phyloP scores from a whole-genome alignment of 495 filamentous ascomycete species.

The Polyplosphaeria fusca region DNA sequence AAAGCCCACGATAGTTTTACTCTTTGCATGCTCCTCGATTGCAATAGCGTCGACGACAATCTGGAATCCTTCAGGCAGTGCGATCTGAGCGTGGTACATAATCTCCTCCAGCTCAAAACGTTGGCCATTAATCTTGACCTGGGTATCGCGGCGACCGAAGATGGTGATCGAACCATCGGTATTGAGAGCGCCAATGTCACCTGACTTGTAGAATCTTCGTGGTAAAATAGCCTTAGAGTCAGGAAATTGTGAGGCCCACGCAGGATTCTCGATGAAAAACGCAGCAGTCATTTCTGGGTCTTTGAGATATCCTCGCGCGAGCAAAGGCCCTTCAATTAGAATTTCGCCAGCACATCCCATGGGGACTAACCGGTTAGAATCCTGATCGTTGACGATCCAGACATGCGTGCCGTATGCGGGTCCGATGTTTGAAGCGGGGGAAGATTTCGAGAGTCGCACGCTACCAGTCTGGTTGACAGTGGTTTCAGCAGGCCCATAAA shows the following conservation, averaged over 20 bases:
- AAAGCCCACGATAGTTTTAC: conserved; percentile 15
- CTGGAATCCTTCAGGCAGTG: conserved; percentile 11
- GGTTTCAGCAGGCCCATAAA: conserved; percentile 22
- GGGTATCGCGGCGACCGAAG: conserved; percentile 46
- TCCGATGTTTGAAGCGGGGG: conserved; percentile 46
- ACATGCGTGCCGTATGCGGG: conserved; percentile 27
- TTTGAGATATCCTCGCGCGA: conserved; percentile 44
- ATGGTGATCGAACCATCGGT: conserved; percentile 44
- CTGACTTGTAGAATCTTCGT: conserved; percentile 43
- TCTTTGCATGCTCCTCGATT: conserved; percentile 5
- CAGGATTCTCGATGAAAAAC: conserved; percentile 35
- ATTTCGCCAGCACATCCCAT: conserved; percentile 50
- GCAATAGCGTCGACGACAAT: conserved; percentile 10
- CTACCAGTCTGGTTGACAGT: conserved; percentile 13
- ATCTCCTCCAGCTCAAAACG: conserved; percentile 49
- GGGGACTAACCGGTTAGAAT: conserved; percentile 42
- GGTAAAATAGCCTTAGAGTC: conserved; percentile 1
- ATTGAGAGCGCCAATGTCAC: conserved; percentile 41
- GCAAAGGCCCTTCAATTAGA: conserved; percentile 46
- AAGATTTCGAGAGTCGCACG: conserved; percentile 6
- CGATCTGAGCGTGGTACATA: conserved; percentile 7
- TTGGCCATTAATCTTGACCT: conserved; percentile 50
- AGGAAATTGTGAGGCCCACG: conserved; percentile 12
- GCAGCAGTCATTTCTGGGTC: conserved; percentile 35
- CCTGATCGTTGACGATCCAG: conserved; percentile 40